Conservation (phyloP, 2,329 filamentous ascomycete genomes). For the Xylariales sp. region DNA sequence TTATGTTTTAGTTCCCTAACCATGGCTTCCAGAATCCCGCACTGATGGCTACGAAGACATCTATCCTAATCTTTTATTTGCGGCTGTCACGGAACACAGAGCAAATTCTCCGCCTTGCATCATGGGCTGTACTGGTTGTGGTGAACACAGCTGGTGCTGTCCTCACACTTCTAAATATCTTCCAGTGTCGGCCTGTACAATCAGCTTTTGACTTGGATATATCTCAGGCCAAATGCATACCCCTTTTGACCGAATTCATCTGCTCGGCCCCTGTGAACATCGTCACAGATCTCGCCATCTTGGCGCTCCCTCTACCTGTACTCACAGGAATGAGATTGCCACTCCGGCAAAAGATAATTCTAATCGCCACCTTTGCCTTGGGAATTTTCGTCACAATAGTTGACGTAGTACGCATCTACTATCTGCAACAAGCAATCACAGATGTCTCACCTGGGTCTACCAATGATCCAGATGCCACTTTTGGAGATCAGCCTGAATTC, state of each 20-base stretch:
- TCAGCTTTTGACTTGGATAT: constrained; percentile 57
- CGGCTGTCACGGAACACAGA: constrained; percentile 75
- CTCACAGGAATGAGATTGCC: constrained; percentile 83
- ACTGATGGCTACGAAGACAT: constrained; percentile 87
- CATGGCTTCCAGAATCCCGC: constrained; percentile 87
- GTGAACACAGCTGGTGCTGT: constrained; percentile 77
- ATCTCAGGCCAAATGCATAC: constrained; percentile 42
- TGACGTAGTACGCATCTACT: constrained; percentile 85
- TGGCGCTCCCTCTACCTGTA: constrained; percentile 84
- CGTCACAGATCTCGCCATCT: constrained; percentile 81
- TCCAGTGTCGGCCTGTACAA: constrained; percentile 75
- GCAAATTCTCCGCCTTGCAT: constrained; percentile 72
- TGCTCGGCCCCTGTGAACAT: constrained; percentile 87
- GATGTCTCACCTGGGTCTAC: constrained; percentile 32
- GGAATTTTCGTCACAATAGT: constrained; percentile 85
- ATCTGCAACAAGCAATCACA: constrained; percentile 70
- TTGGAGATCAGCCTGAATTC: constrained; percentile 50
- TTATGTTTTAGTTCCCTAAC: no score
- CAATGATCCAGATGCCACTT: constrained; percentile 35
- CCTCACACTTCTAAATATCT: constrained; percentile 80
- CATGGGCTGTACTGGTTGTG: constrained; percentile 71
- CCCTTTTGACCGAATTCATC: constrained; percentile 58
- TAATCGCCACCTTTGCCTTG: constrained; percentile 80
- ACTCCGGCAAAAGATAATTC: constrained; percentile 78
- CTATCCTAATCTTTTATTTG: constrained; percentile 88